Percentiles rank a stretch among this genome's conserved stretches.
Conservation (phyloP, 2,329 filamentous ascomycete species). For the Talaromyces sp. region DNA sequence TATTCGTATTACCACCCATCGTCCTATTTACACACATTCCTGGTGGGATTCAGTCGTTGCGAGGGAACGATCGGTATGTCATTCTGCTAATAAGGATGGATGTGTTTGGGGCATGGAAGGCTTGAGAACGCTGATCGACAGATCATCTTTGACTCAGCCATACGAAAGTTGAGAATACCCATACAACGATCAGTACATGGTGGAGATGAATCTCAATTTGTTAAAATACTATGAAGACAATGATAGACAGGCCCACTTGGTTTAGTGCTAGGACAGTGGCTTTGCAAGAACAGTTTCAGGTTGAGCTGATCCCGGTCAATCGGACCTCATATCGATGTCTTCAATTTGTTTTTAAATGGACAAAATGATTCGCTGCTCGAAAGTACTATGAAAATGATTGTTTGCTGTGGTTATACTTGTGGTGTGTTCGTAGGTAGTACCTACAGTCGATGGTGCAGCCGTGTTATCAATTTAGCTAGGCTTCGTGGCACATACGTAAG, state of each 20-base stretch:
- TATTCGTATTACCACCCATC: background rate
- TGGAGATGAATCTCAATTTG: background rate
- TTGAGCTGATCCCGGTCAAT: background rate
- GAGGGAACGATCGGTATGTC: background rate
- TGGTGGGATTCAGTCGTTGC: background rate
- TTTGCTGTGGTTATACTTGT: background rate
- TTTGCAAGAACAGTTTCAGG: background rate
- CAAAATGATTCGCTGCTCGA: background rate
- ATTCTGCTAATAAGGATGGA: background rate
- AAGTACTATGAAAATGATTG: background rate
- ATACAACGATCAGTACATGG: background rate
- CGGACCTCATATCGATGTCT: background rate
- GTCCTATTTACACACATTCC: background rate
- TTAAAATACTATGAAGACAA: background rate
- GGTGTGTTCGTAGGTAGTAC: too few species aligned
- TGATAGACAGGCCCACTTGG: slow-evolving; percentile 2
- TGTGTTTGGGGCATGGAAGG: background rate
- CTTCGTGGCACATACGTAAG: background rate
- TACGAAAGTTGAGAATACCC: background rate
- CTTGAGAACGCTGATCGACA: background rate
- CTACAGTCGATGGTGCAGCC: background rate
- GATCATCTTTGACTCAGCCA: background rate
- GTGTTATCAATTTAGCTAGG: background rate
- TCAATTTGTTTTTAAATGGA: background rate
- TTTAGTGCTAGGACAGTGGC: background rate